Percentiles rank a stretch among this genome's conserved stretches.
These are phyloP conservation scores for Venturiaceae sp. DNA, from an alignment of 2,329 filamentous ascomycete species.

Conservation along the genomic window DNA sequence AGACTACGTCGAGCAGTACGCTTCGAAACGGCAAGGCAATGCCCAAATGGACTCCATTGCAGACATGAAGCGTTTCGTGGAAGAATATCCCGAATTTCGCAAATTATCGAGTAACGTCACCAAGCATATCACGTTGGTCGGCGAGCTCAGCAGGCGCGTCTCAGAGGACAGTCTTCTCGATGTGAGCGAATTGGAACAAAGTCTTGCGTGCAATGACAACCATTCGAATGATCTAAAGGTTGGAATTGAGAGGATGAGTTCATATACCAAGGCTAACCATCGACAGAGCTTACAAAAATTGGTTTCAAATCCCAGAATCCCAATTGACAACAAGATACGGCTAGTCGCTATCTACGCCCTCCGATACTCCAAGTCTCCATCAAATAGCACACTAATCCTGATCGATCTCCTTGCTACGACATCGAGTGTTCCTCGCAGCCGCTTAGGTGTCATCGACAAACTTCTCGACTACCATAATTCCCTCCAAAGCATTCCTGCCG, in stretches of 20 bases:
- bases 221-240: constrained; percentile 87
- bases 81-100: constrained; percentile 96
- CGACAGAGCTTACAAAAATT: constrained; percentile 69
- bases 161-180: constrained; percentile 82
- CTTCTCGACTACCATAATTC: constrained; percentile 80
- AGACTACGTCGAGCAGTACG: constrained; percentile 97
- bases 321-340: constrained; percentile 73
- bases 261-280: neutral
- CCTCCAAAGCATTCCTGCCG: constrained; percentile 57
- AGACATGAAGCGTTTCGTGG: constrained; percentile 99
- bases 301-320: constrained; percentile 70
- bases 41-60: constrained; percentile 94
- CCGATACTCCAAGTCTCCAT: constrained; percentile 79
- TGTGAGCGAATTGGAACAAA: constrained; percentile 94
- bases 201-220: constrained; percentile 92
- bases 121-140: constrained; percentile 94
- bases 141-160: constrained; percentile 82
- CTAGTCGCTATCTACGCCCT: constrained; percentile 91
- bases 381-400: constrained; percentile 73
- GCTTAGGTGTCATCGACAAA: constrained; percentile 71
- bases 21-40: constrained; percentile 92
- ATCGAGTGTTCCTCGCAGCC: constrained; percentile 66
- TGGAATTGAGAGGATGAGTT: constrained; percentile 10
- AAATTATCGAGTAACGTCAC: constrained; percentile 96
- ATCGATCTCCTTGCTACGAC: constrained; percentile 78